Base-by-base conservation (phyloP, 768 basidiomycete species). In the Collybiopsis luxurians region DNA sequence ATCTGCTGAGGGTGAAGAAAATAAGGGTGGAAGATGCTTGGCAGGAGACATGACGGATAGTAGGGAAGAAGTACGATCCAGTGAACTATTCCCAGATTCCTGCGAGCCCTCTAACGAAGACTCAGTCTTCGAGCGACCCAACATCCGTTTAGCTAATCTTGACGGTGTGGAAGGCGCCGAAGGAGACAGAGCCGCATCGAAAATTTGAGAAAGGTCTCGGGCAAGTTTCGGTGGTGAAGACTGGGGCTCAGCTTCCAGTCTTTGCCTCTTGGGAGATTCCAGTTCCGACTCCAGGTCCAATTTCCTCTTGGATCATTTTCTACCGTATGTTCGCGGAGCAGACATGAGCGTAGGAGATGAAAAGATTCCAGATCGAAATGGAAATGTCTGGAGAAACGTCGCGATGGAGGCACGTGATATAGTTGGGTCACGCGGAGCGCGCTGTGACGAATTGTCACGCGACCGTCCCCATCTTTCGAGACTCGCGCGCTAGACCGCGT, bases 91-190 rank as follows among this genome's bases (percentile, higher is more conserved):
- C 61, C 24, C 54, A 52, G 51, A 60, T 26, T 46, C 51, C 42
- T 54, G 61, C 48, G 68, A 62, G 53, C 64, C 69, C 44, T 74
- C 74, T 47, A 82, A 63, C 4, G 79, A 80, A 1, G 84, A 74
- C 26, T 87, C 87, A 0, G 88, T 90, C 55, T 76, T 81, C 12
- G 87, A 84, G 1, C 88, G 79, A 9, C 79, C 78, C 1, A 90
- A 80, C 89, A 91, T 91, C 21, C 88, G 85, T 56, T 83, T 85
- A 11, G 86, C 79, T 4, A 90, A 66, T 57, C 74, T 80, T 19
- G 67, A 67, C 12, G 76, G 78, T 7, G 77, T 71, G 1, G 66
- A 53, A 3, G 68, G 62, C 17, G 71, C 59, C 9, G 56, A 55
- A 27, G 60, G 47, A 13, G 71, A 69, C 0, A 73, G 60, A 10